Conservation (phyloP, 108 stramenopile genomes). For the Asterionellopsis glacialis region DNA sequence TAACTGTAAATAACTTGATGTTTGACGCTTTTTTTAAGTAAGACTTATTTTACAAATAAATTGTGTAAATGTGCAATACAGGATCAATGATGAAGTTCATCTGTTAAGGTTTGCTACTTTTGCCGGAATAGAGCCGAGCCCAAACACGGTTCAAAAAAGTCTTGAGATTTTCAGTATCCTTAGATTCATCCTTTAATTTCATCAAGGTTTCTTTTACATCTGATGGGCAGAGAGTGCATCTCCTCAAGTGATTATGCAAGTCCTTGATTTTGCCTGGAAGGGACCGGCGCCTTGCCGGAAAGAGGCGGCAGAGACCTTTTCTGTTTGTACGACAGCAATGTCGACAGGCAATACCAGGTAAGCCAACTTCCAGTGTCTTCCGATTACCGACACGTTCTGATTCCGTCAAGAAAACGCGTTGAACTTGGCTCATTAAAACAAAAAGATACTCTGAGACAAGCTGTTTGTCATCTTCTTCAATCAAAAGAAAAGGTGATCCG, state of each 20-base stretch:
- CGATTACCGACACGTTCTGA: slow-evolving; percentile 22
- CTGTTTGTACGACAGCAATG: slow-evolving; percentile 25
- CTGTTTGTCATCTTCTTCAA: slow-evolving; percentile 9
- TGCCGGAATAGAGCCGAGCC: slow-evolving; percentile 16
- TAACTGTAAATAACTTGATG: too few relatives aligned
- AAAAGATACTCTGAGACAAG: slow-evolving; percentile 27
- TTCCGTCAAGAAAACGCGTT: slow-evolving; percentile 23
- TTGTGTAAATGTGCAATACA: not conserved
- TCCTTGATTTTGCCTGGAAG: slow-evolving; percentile 37
- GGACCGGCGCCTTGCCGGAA: slow-evolving; percentile 30
- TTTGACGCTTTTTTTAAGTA: too few relatives aligned
- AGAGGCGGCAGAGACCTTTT: slow-evolving; percentile 31
- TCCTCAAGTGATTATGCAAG: slow-evolving; percentile 33
- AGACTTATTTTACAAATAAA: too few relatives aligned
- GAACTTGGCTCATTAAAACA: slow-evolving; percentile 24
- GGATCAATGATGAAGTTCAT: not conserved
- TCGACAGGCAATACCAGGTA: slow-evolving; percentile 32
- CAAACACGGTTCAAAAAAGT: slow-evolving; percentile 35
- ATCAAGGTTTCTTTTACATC: slow-evolving; percentile 18
- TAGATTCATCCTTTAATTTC: not conserved
- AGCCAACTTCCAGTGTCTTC: slow-evolving; percentile 25
- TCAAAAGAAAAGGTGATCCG: not conserved
- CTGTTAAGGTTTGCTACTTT: not conserved
- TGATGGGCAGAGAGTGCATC: slow-evolving; percentile 28
- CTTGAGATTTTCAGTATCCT: slow-evolving; percentile 4